Evolutionary conservation across 371 early-diverging fungal species (phyloP).

Genomic region (Polyrhizophydium stewartii): DNA sequence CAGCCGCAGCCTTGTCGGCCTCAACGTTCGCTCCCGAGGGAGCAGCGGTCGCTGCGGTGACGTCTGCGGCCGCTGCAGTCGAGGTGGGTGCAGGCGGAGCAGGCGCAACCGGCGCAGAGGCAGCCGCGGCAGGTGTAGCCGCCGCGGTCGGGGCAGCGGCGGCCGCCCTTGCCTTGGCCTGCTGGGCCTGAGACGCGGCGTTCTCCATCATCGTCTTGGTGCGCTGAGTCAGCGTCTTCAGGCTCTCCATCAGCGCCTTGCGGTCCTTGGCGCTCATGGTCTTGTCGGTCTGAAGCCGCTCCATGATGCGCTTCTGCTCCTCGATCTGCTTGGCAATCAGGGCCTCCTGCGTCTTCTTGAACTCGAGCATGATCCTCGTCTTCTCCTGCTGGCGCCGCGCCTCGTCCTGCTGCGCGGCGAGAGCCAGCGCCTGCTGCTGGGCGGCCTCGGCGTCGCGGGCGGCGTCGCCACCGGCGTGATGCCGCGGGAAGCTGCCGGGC

Average conservation of each 20-base stretch:
- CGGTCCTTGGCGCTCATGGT: constrained; percentile 49
- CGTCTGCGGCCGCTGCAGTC: too few relatives aligned
- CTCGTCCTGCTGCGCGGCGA: constrained; percentile 34
- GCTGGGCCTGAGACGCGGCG: background rate
- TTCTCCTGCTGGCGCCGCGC: constrained; percentile 47
- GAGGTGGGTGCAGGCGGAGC: too few relatives aligned
- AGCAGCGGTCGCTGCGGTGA: too few relatives aligned
- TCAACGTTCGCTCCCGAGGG: too few relatives aligned
- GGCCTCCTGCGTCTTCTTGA: constrained; percentile 40
- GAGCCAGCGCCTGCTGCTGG: background rate
- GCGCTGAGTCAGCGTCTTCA: constrained; percentile 31
- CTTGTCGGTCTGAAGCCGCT: constrained; percentile 38
- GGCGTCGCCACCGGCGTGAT: background rate
- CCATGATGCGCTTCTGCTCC: constrained; percentile 57
- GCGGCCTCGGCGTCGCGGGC: background rate
- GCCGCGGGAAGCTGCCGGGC: background rate
- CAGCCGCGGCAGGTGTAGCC: background rate
- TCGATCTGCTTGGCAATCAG: constrained; percentile 58
- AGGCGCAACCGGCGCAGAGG: background rate
- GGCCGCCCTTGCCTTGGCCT: constrained; percentile 1
- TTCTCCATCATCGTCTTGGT: background rate
- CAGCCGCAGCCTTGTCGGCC: too few relatives aligned
- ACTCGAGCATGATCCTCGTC: constrained; percentile 50
- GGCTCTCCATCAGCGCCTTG: constrained; percentile 42
- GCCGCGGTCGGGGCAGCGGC: background rate